phyloP scores from a whole-genome alignment of 768 basidiomycete genomes.

The Leccinum truebloodii region DNA sequence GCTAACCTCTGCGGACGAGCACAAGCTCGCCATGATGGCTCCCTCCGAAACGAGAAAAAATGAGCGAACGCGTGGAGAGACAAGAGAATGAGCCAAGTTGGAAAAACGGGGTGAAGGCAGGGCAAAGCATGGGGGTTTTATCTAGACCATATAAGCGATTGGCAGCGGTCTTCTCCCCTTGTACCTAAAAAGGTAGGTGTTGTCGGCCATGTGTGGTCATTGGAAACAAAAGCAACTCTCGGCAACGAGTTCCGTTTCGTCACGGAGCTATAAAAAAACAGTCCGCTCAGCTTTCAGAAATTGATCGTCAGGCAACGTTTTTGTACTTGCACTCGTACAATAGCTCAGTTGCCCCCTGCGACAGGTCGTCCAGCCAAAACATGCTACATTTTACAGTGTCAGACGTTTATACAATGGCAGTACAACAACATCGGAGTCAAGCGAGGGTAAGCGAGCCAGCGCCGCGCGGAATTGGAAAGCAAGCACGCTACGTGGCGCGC shows the following conservation, averaged over 20 bases:
- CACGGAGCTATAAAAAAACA: slow-evolving; percentile 15
- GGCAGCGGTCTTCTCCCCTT: slow-evolving; percentile 21
- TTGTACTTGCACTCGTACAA: neutral
- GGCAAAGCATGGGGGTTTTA: slow-evolving; percentile 18
- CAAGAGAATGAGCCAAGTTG: slow-evolving; percentile 1
- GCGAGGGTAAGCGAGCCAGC: slow-evolving; percentile 19
- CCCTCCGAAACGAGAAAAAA: slow-evolving; percentile 2
- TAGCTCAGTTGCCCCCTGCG: slow-evolving; percentile 14
- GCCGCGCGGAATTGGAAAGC: slow-evolving; percentile 4
- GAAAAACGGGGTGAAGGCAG: slow-evolving; percentile 6
- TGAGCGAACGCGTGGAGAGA: neutral
- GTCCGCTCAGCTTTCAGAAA: neutral
- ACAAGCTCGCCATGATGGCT: slow-evolving; percentile 25
- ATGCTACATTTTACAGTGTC: neutral
- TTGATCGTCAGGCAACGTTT: slow-evolving; percentile 2
- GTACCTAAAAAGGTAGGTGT: slow-evolving; percentile 34
- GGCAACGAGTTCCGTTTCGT: slow-evolving; percentile 14
- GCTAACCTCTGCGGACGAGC: slow-evolving; percentile 34
- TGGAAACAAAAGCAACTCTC: slow-evolving; percentile 28
- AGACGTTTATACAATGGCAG: neutral
- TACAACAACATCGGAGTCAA: slow-evolving; percentile 1
- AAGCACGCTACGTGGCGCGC: neutral
- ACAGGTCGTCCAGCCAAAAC: neutral
- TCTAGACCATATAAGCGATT: slow-evolving; percentile 10
- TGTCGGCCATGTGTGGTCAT: slow-evolving; percentile 23